A percentile compares a stretch with the other conserved stretches of the same genome.
phyloP scores from a whole-genome alignment of 208 protist species.

The Angomonas ambiguus region DNA sequence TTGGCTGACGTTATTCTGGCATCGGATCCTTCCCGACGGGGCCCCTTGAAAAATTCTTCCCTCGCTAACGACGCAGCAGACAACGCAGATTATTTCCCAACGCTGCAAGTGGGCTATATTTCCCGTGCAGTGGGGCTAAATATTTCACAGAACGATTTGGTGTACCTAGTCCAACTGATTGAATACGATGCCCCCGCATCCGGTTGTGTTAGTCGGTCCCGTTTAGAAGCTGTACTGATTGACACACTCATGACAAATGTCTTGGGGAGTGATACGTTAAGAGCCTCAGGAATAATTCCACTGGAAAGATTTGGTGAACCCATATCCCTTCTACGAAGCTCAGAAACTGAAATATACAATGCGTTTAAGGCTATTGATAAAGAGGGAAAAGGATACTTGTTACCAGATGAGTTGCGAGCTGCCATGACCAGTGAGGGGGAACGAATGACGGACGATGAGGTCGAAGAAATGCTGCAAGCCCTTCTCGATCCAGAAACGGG shows the following conservation, averaged over 20 bases:
- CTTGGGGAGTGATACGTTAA: slow-evolving; percentile 38
- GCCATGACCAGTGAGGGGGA: slow-evolving; percentile 55
- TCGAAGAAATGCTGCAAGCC: slow-evolving; percentile 73
- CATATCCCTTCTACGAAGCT: slow-evolving; percentile 40
- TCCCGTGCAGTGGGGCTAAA: slow-evolving; percentile 85
- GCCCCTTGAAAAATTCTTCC: not conserved
- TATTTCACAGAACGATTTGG: slow-evolving; percentile 49
- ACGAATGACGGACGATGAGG: slow-evolving; percentile 64
- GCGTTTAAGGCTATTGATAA: slow-evolving; percentile 75
- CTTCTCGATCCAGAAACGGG: slow-evolving; percentile 70
- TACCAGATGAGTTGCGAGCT: slow-evolving; percentile 50
- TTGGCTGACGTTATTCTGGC: slow-evolving; percentile 23
- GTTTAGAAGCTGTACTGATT: slow-evolving; percentile 50
- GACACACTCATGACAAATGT: slow-evolving; percentile 76
- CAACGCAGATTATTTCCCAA: slow-evolving; percentile 46
- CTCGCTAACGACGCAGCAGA: slow-evolving; percentile 3
- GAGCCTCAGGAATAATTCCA: slow-evolving; percentile 10
- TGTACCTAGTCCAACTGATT: slow-evolving; percentile 60
- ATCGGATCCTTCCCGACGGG: slow-evolving; percentile 11
- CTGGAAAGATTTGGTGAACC: slow-evolving; percentile 13
- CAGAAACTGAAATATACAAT: slow-evolving; percentile 51
- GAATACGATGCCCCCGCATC: slow-evolving; percentile 58
- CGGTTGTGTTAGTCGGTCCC: slow-evolving; percentile 45
- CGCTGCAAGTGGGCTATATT: slow-evolving; percentile 68
- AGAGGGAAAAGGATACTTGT: slow-evolving; percentile 59